These are phyloP conservation scores for Fusarium floridanum DNA, from an alignment of 2,329 filamentous ascomycete species.

Conservation along the genomic window DNA sequence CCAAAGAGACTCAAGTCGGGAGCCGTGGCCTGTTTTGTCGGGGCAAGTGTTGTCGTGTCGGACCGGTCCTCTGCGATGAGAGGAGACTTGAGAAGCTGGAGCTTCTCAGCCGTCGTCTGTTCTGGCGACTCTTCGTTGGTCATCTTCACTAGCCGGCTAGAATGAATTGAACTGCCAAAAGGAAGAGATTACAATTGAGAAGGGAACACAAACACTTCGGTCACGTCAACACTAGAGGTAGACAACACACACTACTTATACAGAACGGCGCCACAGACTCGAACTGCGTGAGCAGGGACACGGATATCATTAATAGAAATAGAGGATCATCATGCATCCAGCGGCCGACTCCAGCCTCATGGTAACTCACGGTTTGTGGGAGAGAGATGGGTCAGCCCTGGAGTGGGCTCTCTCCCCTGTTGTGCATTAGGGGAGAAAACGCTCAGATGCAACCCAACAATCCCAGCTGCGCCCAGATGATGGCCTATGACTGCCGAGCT, in stretches of 20 bases:
- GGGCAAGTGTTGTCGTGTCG: slow-evolving; percentile 23
- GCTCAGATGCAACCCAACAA: slow-evolving; percentile 4
- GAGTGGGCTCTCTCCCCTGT: neutral
- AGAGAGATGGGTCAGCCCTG: neutral
- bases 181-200: neutral
- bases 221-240: neutral
- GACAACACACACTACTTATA: slow-evolving; percentile 21
- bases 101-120: slow-evolving; percentile 41
- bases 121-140: slow-evolving; percentile 10
- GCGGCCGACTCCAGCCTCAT: neutral
- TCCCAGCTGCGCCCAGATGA: neutral
- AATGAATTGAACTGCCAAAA: neutral
- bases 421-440: neutral
- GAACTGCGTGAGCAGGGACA: neutral
- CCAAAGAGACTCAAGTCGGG: slow-evolving; percentile 44
- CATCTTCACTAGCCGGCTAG: slow-evolving; percentile 31
- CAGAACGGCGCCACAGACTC: neutral
- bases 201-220: neutral
- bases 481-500: neutral
- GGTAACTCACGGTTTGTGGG: neutral
- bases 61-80: slow-evolving; percentile 29
- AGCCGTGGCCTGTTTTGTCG: slow-evolving; percentile 1
- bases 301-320: neutral
- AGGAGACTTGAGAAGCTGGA: slow-evolving; percentile 51
- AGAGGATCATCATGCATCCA: neutral